Percentiles rank a stretch among this genome's conserved stretches.
Evolutionary conservation across 345 rosid genomes (phyloP).

Genomic region (Cardamine chenopodiifolia): DNA sequence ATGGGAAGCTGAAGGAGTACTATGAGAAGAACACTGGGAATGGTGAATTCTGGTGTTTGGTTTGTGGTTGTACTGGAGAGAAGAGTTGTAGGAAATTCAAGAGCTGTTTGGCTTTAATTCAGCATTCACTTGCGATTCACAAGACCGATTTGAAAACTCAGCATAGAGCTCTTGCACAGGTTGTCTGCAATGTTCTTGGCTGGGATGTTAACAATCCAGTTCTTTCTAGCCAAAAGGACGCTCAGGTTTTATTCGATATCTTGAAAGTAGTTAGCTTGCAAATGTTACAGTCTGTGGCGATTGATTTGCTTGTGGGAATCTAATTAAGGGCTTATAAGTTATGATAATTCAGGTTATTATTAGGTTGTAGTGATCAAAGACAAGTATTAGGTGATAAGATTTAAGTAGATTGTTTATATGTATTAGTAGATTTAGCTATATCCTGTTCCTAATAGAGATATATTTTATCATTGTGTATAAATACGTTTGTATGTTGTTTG

Average conservation of each 20-base stretch:
- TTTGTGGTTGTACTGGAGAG: conserved; percentile 61
- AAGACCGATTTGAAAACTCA: conserved; percentile 58
- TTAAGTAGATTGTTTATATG: not conserved
- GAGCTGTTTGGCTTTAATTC: conserved; percentile 62
- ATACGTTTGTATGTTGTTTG: not conserved
- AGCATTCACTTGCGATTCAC: conserved; percentile 55
- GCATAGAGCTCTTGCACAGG: conserved; percentile 70
- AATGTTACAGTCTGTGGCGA: not conserved
- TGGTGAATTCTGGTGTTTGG: conserved; percentile 68
- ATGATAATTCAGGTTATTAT: not conserved
- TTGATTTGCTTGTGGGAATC: conserved; percentile 15
- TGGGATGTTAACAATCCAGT: conserved; percentile 60
- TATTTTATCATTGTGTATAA: not conserved
- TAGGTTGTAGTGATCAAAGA: conserved; percentile 2
- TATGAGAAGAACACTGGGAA: conserved; percentile 54
- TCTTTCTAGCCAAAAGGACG: conserved; percentile 29
- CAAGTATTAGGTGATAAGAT: not conserved
- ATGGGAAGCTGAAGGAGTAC: conserved; percentile 56
- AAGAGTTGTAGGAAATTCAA: conserved; percentile 54
- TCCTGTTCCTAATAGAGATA: not conserved
- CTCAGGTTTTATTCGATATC: conserved; percentile 26
- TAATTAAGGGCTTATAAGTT: not conserved
- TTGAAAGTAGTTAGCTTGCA: conserved; percentile 16
- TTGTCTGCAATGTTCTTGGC: conserved; percentile 73
- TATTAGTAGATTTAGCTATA: not conserved